Evolutionary conservation across 2,329 filamentous ascomycete species (phyloP).

Genomic region (Emmonsiellopsis sp.): DNA sequence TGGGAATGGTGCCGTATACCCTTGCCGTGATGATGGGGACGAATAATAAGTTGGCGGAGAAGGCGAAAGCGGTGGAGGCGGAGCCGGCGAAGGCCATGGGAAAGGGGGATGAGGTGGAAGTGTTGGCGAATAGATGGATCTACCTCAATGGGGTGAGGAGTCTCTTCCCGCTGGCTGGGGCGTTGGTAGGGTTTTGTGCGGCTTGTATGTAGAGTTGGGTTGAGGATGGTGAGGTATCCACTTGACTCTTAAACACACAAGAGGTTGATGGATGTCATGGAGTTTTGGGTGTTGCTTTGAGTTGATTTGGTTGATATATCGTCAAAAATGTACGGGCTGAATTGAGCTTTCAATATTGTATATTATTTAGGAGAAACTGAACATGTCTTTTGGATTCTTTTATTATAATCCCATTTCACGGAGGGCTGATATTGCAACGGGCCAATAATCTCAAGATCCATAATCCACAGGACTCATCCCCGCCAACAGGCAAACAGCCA

Average conservation of each 20-base stretch:
- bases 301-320: too few species aligned
- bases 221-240: neutral
- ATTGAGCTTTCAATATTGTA: too few species aligned
- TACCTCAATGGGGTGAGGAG: neutral
- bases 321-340: too few species aligned
- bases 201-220: neutral
- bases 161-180: neutral
- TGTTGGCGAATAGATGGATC: neutral
- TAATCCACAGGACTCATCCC: too few species aligned
- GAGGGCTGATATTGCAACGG: too few species aligned
- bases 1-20: slow-evolving; percentile 27
- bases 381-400: too few species aligned
- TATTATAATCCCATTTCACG: too few species aligned
- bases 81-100: slow-evolving; percentile 15
- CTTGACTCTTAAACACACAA: too few species aligned
- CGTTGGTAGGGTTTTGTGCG: neutral
- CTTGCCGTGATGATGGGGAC: slow-evolving; percentile 18
- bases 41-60: slow-evolving; percentile 19
- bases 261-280: neutral
- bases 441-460: too few species aligned
- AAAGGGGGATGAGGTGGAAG: slow-evolving; percentile 12
- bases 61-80: slow-evolving; percentile 15
- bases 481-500: too few species aligned
- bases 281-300: neutral
- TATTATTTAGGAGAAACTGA: too few species aligned